Base-by-base conservation (phyloP, 352 stramenopile species). In the Stramenopiles sp. region DNA sequence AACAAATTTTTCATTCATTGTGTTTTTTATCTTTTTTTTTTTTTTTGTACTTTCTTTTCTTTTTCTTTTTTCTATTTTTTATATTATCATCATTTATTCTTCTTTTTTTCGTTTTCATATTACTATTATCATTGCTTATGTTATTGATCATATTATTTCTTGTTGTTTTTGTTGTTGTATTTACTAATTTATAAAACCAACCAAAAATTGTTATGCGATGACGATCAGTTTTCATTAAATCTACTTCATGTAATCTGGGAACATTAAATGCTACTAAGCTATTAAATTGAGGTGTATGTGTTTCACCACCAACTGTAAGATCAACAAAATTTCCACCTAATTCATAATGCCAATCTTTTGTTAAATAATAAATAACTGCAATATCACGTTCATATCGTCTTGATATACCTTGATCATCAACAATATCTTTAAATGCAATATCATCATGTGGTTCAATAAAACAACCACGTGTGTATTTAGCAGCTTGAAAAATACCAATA, bases 291-390 rank as follows among this genome's bases (percentile, higher is more conserved):
- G 80, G 80, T 33, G 81, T 74, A 63, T 81, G 79, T 32, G 31
- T 27, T 1, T 33, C 27, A 53, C 33, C 78, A 4, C 43, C 27
- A 13, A 81, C 27, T 53, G 38, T 13, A 0, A 80, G 20, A 38
- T 82, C 80, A 0, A 80, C 29, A 23, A 82, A 73, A 0, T 43
- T 30, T 1, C 80, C 80, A 30, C 80, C 80, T 29, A 79, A 65
- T 20, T 23, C 20, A 27, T 81, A 65, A 0, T 7, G 43, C 80
- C 80, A 82, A 69, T 81, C 80, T 63, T 82, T 82, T 1, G 80
- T 82, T 0, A 82, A 79, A 32, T 82, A 82, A 23, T 69, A 65
- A 31, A 82, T 82, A 63, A 82, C 80, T 7, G 80, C 80, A 32
- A 82, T 63, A 29, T 80, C 78, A 31, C 80, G 38, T 53, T 53